A percentile compares a stretch with the other conserved stretches of the same genome.
Evolutionary conservation across 805 yeast genomes (phyloP).

Genomic region (Nakazawaea laoshanensis): DNA sequence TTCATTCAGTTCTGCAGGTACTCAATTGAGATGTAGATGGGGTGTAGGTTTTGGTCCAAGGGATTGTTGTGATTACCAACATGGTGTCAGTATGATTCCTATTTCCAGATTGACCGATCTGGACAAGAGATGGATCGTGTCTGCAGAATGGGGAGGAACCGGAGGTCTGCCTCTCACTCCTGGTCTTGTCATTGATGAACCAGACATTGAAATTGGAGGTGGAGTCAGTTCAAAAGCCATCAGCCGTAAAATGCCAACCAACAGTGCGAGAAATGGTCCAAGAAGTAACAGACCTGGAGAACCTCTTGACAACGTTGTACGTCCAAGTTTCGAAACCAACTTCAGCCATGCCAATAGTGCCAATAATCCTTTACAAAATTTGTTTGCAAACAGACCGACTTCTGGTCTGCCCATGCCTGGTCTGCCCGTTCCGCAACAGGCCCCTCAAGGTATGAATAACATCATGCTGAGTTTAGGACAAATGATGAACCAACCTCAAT

Average conservation of each 20-base stretch:
- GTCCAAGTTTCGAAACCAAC: constrained; percentile 22
- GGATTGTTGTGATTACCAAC: constrained; percentile 93
- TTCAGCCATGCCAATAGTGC: constrained; percentile 14
- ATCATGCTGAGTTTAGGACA: constrained; percentile 10
- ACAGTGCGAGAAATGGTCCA: constrained; percentile 79
- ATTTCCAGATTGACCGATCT: constrained; percentile 87
- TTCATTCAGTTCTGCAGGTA: constrained; percentile 51
- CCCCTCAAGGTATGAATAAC: constrained; percentile 3
- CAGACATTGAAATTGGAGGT: constrained; percentile 93
- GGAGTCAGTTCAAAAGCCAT: constrained; percentile 91
- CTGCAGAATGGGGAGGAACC: constrained; percentile 96
- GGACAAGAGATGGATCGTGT: constrained; percentile 79
- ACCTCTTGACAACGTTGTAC: constrained; percentile 22
- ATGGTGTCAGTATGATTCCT: constrained; percentile 85
- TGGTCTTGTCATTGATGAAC: constrained; percentile 88
- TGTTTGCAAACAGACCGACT: constrained; percentile 6
- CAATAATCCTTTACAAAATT: constrained; percentile 11
- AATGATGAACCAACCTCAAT: constrained; percentile 10
- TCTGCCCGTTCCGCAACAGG: constrained; percentile 7
- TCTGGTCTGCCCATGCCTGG: constrained; percentile 3
- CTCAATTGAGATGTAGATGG: constrained; percentile 82
- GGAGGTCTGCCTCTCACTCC: constrained; percentile 76
- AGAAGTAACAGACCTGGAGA: constrained; percentile 64
- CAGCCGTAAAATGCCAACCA: constrained; percentile 88
- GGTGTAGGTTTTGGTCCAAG: constrained; percentile 99